phyloP scores from a whole-genome alignment of 352 stramenopile genomes.

The Phytopythium litorale region DNA sequence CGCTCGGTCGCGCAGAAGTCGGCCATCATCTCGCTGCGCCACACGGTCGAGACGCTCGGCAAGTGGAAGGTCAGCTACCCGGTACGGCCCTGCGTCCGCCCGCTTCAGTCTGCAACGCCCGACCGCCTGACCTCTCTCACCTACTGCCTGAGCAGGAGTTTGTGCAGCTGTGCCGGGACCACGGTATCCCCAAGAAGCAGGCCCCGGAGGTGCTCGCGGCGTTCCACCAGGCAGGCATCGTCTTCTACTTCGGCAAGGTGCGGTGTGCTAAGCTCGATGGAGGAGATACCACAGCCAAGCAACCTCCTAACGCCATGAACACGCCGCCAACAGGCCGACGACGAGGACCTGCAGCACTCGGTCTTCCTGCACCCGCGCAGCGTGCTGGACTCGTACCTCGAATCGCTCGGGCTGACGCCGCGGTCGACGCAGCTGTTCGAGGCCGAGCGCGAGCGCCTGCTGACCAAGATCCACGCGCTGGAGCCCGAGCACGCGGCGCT shows the following conservation, averaged over 20 bases:
- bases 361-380: constrained; percentile 82
- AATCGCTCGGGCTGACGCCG: constrained; percentile 69
- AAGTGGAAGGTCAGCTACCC: constrained; percentile 78
- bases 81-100: constrained; percentile 15
- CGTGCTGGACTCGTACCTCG: constrained; percentile 73
- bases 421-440: constrained; percentile 65
- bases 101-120: too few species aligned
- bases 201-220: constrained; percentile 64
- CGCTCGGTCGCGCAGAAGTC: constrained; percentile 74
- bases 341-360: constrained; percentile 67
- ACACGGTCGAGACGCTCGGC: constrained; percentile 59
- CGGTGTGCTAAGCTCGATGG: not conserved
- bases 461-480: constrained; percentile 63
- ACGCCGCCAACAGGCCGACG: constrained; percentile 28
- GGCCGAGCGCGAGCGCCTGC: constrained; percentile 53
- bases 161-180: constrained; percentile 56
- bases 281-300: not conserved
- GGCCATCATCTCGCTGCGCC: constrained; percentile 71
- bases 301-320: too few species aligned
- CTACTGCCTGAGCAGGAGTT: constrained; percentile 39
- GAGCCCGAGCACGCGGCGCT: constrained; percentile 69
- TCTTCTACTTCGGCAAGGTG: constrained; percentile 77
- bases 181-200: constrained; percentile 85
- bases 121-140: not conserved
- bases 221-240: constrained; percentile 71